Conservation (phyloP, 345 rosid genomes). For the Stellera chamaejasme region DNA sequence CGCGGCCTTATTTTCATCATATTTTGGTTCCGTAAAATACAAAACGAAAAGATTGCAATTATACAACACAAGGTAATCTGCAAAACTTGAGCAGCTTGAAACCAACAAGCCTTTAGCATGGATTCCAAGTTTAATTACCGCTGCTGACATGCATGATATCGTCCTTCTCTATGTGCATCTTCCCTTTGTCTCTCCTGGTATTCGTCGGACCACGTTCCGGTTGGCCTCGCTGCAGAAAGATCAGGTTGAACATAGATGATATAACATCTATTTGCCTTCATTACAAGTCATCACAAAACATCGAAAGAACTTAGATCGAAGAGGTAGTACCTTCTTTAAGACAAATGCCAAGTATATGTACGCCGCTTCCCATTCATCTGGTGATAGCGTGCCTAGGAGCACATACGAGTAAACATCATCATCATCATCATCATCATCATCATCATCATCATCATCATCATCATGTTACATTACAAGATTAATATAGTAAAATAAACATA, state of each 20-base stretch:
- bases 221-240: conserved; percentile 57
- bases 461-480: too few species aligned
- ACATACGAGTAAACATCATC: too few species aligned
- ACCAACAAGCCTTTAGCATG: too few species aligned
- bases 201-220: conserved; percentile 42
- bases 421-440: too few species aligned
- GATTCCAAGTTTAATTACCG: conserved; percentile 12
- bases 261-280: neutral
- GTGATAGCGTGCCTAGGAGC: conserved; percentile 65
- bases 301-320: neutral
- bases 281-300: neutral
- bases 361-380: conserved; percentile 96
- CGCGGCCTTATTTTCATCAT: too few species aligned
- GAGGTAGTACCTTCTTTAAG: conserved; percentile 55
- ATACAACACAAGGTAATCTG: too few species aligned
- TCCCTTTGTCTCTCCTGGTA: conserved; percentile 55
- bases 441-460: too few species aligned
- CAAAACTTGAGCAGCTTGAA: too few species aligned
- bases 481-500: too few species aligned
- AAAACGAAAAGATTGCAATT: too few species aligned
- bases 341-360: conserved; percentile 81
- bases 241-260: neutral
- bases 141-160: conserved; percentile 51
- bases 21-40: too few species aligned
- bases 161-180: conserved; percentile 66